phyloP scores from a whole-genome alignment of 2,329 filamentous ascomycete genomes.

The Sclerotiophoma versabilis region DNA sequence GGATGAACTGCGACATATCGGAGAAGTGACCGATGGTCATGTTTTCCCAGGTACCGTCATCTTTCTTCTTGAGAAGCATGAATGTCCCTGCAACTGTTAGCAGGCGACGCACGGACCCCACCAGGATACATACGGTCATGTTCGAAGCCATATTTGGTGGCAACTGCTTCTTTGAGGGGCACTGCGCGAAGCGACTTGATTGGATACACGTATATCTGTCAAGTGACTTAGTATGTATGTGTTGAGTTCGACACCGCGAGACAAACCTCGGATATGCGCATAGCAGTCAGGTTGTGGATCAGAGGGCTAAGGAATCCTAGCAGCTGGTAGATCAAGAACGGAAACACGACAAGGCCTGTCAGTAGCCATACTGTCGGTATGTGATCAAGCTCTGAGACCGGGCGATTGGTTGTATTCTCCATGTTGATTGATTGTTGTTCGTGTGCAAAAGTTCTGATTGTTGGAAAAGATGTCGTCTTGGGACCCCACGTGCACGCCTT shows the following conservation, averaged over 20 bases:
- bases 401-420: conserved; percentile 11
- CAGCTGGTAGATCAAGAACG: conserved; percentile 27
- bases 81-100: conserved; percentile 32
- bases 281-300: conserved; percentile 31
- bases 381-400: conserved; percentile 26
- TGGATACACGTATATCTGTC: conserved; percentile 55
- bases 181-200: conserved; percentile 56
- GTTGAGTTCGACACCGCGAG: neutral
- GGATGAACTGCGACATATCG: conserved; percentile 52
- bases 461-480: conserved; percentile 13
- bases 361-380: conserved; percentile 31
- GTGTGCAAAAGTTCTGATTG: conserved; percentile 1
- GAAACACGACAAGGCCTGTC: conserved; percentile 29
- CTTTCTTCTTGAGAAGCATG: conserved; percentile 52
- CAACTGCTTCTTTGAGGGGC: conserved; percentile 47
- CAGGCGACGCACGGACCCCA: neutral
- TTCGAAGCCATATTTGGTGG: conserved; percentile 55
- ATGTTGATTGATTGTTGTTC: conserved; percentile 16
- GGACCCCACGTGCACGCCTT: conserved; percentile 20
- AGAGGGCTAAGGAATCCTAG: conserved; percentile 32
- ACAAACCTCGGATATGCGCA: conserved; percentile 46
- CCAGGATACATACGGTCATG: conserved; percentile 48
- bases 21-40: conserved; percentile 52
- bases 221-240: neutral
- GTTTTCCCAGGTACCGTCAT: conserved; percentile 47